A percentile compares a stretch with the other conserved stretches of the same genome.
Conservation (phyloP, 495 filamentous ascomycete genomes). For the Aspergillus saccharolyticus region DNA sequence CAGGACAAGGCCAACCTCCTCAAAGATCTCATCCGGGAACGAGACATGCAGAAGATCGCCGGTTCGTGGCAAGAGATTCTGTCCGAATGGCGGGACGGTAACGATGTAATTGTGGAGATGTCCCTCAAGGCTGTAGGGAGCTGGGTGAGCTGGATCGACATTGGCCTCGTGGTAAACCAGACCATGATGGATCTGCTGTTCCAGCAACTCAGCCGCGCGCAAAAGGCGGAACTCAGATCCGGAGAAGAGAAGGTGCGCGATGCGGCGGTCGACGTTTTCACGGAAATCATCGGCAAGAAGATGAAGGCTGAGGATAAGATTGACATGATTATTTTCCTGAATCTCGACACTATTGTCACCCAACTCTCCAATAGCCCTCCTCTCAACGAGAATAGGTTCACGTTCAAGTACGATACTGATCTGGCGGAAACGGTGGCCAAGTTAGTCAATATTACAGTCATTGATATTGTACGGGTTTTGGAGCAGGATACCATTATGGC, state of each 20-base stretch:
- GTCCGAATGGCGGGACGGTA: constrained; percentile 66
- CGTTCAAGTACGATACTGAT: constrained; percentile 85
- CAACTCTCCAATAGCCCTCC: constrained; percentile 77
- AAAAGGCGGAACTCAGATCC: constrained; percentile 41
- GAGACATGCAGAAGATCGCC: constrained; percentile 82
- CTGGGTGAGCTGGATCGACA: constrained; percentile 98
- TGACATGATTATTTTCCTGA: constrained; percentile 85
- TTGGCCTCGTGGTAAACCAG: constrained; percentile 84
- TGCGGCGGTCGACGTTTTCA: constrained; percentile 86
- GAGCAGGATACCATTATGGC: constrained; percentile 53
- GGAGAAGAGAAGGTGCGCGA: constrained; percentile 72
- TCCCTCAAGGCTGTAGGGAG: constrained; percentile 82
- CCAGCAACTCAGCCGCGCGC: constrained; percentile 63
- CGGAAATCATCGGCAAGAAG: constrained; percentile 94
- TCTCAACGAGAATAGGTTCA: constrained; percentile 68
- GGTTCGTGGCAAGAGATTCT: constrained; percentile 89
- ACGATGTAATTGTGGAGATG: constrained; percentile 74
- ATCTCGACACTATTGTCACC: constrained; percentile 72
- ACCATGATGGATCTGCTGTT: constrained; percentile 78
- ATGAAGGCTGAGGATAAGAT: constrained; percentile 92
- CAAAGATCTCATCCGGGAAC: constrained; percentile 79
- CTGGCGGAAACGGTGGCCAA: constrained; percentile 91
- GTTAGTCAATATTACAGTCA: constrained; percentile 84
- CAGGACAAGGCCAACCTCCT: constrained; percentile 73
- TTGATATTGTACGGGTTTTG: constrained; percentile 78